A percentile compares a stretch with the other conserved stretches of the same genome.
phyloP scores from a whole-genome alignment of 768 basidiomycete species.

The Boletus insuetus region DNA sequence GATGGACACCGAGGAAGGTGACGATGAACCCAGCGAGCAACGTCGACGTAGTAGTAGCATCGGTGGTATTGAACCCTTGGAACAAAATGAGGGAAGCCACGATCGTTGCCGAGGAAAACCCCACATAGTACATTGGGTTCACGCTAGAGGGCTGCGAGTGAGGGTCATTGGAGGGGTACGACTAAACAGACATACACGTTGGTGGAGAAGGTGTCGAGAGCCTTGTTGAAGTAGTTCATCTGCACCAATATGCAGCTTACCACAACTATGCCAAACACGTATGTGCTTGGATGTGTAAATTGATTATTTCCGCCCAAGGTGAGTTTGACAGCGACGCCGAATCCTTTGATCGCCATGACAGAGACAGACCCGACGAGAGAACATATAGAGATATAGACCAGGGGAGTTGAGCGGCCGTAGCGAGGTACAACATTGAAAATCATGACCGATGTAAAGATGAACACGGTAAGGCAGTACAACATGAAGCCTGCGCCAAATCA shows the following conservation, averaged over 20 bases:
- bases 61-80: slow-evolving; percentile 93
- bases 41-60: slow-evolving; percentile 77
- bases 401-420: slow-evolving; percentile 83
- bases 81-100: slow-evolving; percentile 94
- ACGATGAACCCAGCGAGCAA: slow-evolving; percentile 87
- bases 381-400: slow-evolving; percentile 95
- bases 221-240: slow-evolving; percentile 99
- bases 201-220: slow-evolving; percentile 92
- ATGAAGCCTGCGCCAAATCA: slow-evolving; percentile 68
- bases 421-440: slow-evolving; percentile 82
- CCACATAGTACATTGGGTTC: slow-evolving; percentile 97
- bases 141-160: slow-evolving; percentile 50
- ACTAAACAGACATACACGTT: slow-evolving; percentile 72
- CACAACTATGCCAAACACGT: slow-evolving; percentile 86
- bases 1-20: slow-evolving; percentile 96
- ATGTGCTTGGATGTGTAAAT: slow-evolving; percentile 93
- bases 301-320: slow-evolving; percentile 94
- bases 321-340: slow-evolving; percentile 94
- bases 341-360: slow-evolving; percentile 99
- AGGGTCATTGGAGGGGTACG: not conserved
- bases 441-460: slow-evolving; percentile 80
- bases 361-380: slow-evolving; percentile 93
- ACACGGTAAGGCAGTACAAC: slow-evolving; percentile 83
- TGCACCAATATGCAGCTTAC: slow-evolving; percentile 83
- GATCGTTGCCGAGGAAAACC: slow-evolving; percentile 92